Evolutionary conservation across 768 basidiomycete species (phyloP), one percentile per base, ranked within the genome.

Genomic region (Crucibulum laeve): DNA sequence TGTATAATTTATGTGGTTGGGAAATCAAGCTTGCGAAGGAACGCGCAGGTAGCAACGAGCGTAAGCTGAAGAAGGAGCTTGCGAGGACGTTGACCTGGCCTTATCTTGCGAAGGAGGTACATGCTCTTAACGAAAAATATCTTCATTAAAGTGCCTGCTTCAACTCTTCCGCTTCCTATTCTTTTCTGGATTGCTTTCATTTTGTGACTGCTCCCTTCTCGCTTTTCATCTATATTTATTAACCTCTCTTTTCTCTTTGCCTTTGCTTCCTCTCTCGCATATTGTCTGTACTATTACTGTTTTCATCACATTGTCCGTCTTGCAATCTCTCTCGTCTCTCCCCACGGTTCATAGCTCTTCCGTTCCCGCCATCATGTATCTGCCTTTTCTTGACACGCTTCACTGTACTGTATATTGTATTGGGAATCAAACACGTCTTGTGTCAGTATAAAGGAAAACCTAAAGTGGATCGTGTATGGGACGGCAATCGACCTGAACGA

Each of bases 1-100:
- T 97, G 63, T 96, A 94, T 63, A 94, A 97, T 59, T 73, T 97
- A 19, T 83, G 91, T 56, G 93, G 89, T 7, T 97, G 91, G 91
- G 95, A 97, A 64, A 82, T 91, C 53, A 82, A 84, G 60, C 75
- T 96, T n/a, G 91, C 91, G n/a, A 76, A 75, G 53, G 81, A 82
- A 57, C 76, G 84, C 19, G 82, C 80, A 0, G 73, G 69, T 3
- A 47, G 19, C 18, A 73, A 80, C 50, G 73, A 72, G 48, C 56
- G 60, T 35, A 69, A 62, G 51, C 57, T 85, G 50, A 72, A 69
- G 52, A 70, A 64, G 51, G 87, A 83, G 60, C 67, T 90, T 40
- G 73, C 77, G 45, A 71, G 80, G 57, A 78, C 84, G 49, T 63
- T 91, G 58, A 87, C 75, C 33, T 93, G 90, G 89, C 87, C 88